Base-by-base conservation (phyloP, 1,284 basidiomycete genomes). In the Malassezia slooffiae region DNA sequence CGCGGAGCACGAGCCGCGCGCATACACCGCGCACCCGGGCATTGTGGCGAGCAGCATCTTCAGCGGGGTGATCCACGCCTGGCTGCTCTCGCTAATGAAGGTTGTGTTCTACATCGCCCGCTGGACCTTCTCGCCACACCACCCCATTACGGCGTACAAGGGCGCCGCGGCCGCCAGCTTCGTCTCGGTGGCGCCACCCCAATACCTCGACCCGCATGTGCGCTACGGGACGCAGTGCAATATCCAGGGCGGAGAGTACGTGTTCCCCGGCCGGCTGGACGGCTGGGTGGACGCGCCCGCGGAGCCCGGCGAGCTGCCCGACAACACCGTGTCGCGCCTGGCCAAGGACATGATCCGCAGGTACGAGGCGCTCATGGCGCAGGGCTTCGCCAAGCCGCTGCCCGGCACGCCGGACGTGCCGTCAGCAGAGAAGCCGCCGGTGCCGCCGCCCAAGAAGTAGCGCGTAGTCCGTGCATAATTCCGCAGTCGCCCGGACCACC, bases 41-140 rank as follows among this genome's bases (percentile, higher is more conserved):
- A 63, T 70, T 10, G 67, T 70, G 7, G 67, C 67, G 7, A 67
- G 57, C 15, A 62, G 58, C 33, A 70, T 70, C 51, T 64, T 70
- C 40, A 54, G 58, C 22, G 63, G 58, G 15, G 61, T 61, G 19
- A 58, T 69, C 15, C 57, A 57, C 13, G 42, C 47, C 11, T 51
- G 58, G 35, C 42, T 65, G 34, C 50, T 55, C 17, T 29, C 50
- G 12, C 47, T 55, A 24, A 67, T 67, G 48, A 52, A 57, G 22
- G 34, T 53, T 9, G 57, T 51, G 26, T 69, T 69, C 42, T 67
- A 67, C 35, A 16, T 67, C 16, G 57, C 66, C 5, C 62, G 66
- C 23, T 64, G 54, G 57, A 52, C 60, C 2, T 48, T 59, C 17
- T 67, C 65, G 39, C 58, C 62, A 8, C 60, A 69, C 32, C 67